phyloP scores from a whole-genome alignment of 768 basidiomycete species.

The Albatrellus ellisii region DNA sequence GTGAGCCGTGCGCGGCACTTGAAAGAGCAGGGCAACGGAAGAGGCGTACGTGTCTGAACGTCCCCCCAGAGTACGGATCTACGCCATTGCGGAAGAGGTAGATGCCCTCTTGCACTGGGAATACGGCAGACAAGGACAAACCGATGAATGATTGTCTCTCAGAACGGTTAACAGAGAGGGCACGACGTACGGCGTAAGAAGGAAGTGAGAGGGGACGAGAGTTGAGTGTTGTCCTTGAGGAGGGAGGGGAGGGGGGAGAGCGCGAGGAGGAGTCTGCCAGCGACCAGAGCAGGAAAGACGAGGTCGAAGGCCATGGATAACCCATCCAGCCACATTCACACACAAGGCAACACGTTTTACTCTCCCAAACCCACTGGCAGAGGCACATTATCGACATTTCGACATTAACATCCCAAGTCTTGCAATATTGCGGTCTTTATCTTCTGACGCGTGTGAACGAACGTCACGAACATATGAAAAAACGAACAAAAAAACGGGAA shows the following conservation, averaged over 20 bases:
- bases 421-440: no score
- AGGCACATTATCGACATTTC: no score
- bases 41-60: conserved; percentile 68
- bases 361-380: no score
- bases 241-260: conserved; percentile 33
- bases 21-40: neutral
- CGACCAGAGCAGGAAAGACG: conserved; percentile 25
- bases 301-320: conserved; percentile 6
- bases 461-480: no score
- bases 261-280: conserved; percentile 35
- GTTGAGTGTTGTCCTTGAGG: conserved; percentile 58
- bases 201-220: conserved; percentile 73
- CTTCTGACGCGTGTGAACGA: no score
- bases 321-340: no score
- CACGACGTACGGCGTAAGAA: conserved; percentile 56
- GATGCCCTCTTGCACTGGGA: conserved; percentile 87
- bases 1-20: neutral
- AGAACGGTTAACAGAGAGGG: no score
- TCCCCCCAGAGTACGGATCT: conserved; percentile 79
- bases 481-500: no score
- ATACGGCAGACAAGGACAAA: no score
- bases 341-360: no score
- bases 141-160: no score
- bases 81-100: conserved; percentile 67
- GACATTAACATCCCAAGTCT: no score